Evolutionary conservation across 176 grass and related monocot species (phyloP), one percentile per base, ranked within the genome.

Genomic region (Cenchrus fungigraminus): DNA sequence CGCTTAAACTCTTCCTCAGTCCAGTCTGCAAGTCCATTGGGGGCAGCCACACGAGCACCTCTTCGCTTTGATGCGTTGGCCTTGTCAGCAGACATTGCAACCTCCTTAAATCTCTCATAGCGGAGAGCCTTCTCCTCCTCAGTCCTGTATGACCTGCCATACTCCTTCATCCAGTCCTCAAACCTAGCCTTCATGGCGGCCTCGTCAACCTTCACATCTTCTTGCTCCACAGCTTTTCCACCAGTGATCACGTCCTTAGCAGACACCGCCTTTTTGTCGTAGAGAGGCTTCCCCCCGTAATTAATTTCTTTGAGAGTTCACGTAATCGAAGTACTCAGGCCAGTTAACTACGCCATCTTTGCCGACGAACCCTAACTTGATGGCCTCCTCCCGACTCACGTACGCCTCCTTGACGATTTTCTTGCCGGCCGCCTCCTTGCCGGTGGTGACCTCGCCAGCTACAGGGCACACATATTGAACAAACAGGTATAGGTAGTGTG

Each of bases 161-260:
- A 14, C 10, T 80, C 0, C 16, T 80, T 22, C 62, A 80, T 80
- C 78, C 46, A 80, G 28, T 53, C 22, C 61, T 80, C 22, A 12
- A 79, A 80, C 62, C 14, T 66, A 9, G 29, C 9, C 49, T 54
- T 68, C 47, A 52, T 67, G 8, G 16, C 2, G 52, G 46, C 44
- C 62, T 67, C 62, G 8, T 65, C 60, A 9, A 62, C 61, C 59
- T 66, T 40, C 9, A 45, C 1, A 29, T 37, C 61, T 9, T 51
- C 28, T 8, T 12, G 14, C 45, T 67, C 37, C 46, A 19, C 57
- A 59, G 19, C 20, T 59, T 59, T 19, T 5, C 17, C 19, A 9
- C 9, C 57, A 22, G 15, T 40, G 37, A 40, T 59, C 57, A n/a
- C 12, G 2, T 52, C 13, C 47, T 52, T 74, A 32, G 3, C 50